phyloP scores from a whole-genome alignment of 768 basidiomycete species.

The Suillus subluteus region DNA sequence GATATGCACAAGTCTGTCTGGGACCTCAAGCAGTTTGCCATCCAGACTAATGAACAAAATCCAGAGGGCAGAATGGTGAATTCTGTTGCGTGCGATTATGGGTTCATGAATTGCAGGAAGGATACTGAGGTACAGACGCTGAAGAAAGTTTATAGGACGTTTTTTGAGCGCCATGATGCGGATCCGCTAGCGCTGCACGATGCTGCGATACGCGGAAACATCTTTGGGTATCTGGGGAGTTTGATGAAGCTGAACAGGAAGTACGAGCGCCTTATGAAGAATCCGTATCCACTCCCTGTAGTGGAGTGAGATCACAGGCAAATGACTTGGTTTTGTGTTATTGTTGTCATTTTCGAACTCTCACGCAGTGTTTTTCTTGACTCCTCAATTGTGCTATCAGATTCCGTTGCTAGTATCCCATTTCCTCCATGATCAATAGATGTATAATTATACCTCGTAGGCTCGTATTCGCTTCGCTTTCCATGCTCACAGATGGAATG shows the following conservation, averaged over 20 bases:
- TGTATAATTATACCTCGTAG: not conserved
- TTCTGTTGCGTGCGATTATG: constrained; percentile 16
- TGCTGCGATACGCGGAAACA: constrained; percentile 36
- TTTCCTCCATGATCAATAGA: not conserved
- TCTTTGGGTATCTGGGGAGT: constrained; percentile 31
- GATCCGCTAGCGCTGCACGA: constrained; percentile 40
- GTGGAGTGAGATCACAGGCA: not conserved
- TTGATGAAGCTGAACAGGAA: constrained; percentile 29
- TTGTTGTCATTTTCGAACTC: not conserved
- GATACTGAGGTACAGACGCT: constrained; percentile 22
- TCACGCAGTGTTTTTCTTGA: not conserved
- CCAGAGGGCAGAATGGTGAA: not conserved
- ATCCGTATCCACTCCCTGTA: constrained; percentile 26
- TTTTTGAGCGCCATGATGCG: constrained; percentile 29
- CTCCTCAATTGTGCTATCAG: not conserved
- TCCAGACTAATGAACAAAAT: not conserved
- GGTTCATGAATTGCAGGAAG: constrained; percentile 20
- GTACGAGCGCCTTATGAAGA: constrained; percentile 35
- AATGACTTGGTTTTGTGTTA: not conserved
- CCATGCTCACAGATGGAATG: not conserved
- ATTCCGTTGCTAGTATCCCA: not conserved
- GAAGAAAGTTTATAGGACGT: constrained; percentile 35
- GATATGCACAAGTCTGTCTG: constrained; percentile 17
- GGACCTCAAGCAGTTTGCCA: constrained; percentile 14
- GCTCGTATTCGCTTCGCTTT: too few species aligned